Evolutionary conservation across 352 stramenopile genomes (phyloP).

Genomic region (Peronospora belbahrii): DNA sequence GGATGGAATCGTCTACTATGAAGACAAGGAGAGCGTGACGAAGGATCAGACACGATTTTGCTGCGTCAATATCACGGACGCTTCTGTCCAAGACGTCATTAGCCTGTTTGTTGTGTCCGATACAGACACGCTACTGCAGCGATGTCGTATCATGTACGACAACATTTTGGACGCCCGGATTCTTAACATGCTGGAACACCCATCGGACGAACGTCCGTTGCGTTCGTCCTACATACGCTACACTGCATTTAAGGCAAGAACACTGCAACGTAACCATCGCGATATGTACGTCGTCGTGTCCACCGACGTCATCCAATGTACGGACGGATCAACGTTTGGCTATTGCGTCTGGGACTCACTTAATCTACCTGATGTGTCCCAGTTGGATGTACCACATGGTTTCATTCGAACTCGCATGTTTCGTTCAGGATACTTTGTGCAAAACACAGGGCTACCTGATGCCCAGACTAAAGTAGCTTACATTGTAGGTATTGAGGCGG

Average conservation of each 20-base stretch:
- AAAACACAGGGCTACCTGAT: constrained; percentile 23
- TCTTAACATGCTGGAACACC: constrained; percentile 28
- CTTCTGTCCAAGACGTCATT: constrained; percentile 27
- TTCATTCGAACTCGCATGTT: constrained; percentile 36
- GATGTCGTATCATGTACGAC: constrained; percentile 36
- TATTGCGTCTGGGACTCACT: constrained; percentile 50
- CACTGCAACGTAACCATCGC: constrained; percentile 25
- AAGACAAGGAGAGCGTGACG: constrained; percentile 28
- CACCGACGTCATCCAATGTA: constrained; percentile 27
- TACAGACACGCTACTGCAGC: constrained; percentile 30
- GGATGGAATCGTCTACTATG: constrained; percentile 31
- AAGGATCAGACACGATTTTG: constrained; percentile 33
- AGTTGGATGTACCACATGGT: constrained; percentile 26
- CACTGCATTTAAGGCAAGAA: constrained; percentile 30
- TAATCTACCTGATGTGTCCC: constrained; percentile 26
- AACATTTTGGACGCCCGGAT: constrained; percentile 34
- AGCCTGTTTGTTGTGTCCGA: constrained; percentile 32
- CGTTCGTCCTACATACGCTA: constrained; percentile 41
- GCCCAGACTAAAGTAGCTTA: constrained; percentile 31
- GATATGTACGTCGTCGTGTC: constrained; percentile 43
- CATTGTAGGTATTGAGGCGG: constrained; percentile 36
- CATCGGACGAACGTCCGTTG: constrained; percentile 23
- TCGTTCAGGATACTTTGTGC: constrained; percentile 35
- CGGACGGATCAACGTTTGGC: constrained; percentile 35
- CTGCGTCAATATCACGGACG: constrained; percentile 27